Evolutionary conservation across 2,329 filamentous ascomycete species (phyloP).

Genomic region (Diaporthe aspalathi): DNA sequence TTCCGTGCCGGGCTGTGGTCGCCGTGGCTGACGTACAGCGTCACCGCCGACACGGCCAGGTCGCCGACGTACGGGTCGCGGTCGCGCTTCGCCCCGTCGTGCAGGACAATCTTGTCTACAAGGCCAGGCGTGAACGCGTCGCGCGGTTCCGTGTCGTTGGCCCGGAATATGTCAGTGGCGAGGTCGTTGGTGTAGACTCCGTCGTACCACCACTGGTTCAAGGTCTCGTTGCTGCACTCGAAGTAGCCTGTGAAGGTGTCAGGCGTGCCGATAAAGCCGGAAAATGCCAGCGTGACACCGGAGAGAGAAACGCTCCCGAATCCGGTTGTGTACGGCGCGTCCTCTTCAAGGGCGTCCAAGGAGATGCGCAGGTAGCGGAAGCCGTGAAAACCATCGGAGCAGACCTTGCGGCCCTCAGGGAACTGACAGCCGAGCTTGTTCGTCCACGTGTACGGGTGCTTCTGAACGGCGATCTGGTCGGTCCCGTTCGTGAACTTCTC

Average conservation of each 20-base stretch:
- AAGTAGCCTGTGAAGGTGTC: slow-evolving; percentile 64
- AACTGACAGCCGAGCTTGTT: slow-evolving; percentile 57
- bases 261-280: slow-evolving; percentile 58
- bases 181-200: slow-evolving; percentile 64
- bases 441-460: slow-evolving; percentile 57
- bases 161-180: slow-evolving; percentile 57
- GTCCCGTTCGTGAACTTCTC: slow-evolving; percentile 56
- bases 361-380: slow-evolving; percentile 64
- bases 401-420: slow-evolving; percentile 53
- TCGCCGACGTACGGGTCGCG: slow-evolving; percentile 66
- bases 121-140: slow-evolving; percentile 56
- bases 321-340: slow-evolving; percentile 57
- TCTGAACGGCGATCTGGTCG: slow-evolving; percentile 61
- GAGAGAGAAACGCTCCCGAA: slow-evolving; percentile 57
- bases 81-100: slow-evolving; percentile 64
- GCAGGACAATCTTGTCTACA: slow-evolving; percentile 58
- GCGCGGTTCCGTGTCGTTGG: slow-evolving; percentile 62
- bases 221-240: slow-evolving; percentile 60
- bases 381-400: slow-evolving; percentile 63
- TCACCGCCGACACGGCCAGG: slow-evolving; percentile 60
- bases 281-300: slow-evolving; percentile 55
- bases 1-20: slow-evolving; percentile 55
- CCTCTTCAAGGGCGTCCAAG: slow-evolving; percentile 56
- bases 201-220: slow-evolving; percentile 66
- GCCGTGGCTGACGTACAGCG: slow-evolving; percentile 60